Base-by-base conservation (phyloP, 2,329 filamentous ascomycete genomes). In the Aspergillus amoenus region DNA sequence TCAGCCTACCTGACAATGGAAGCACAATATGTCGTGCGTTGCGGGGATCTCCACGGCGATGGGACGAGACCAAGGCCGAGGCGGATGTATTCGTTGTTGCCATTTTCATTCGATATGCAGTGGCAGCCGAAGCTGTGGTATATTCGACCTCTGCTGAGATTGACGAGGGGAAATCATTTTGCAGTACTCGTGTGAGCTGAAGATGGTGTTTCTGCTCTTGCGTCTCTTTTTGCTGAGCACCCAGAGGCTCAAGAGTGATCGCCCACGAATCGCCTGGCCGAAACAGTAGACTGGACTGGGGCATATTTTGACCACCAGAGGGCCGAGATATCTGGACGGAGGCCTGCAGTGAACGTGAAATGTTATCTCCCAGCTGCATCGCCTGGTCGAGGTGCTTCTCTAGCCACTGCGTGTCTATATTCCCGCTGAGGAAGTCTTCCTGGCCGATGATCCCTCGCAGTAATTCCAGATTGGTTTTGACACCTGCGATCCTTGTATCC, bases 221-320 rank as follows among this genome's bases (percentile, higher is more conserved):
- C 56, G 22, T 15, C 34, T 55, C 61, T 43, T 58, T 62, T 42
- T 56, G 46, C 7, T 55, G 18, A 9, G 37, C 48, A 6, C 60
- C 18, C 3, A 70, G 58, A 8, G 79, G 69, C 1, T 77, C 68
- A 1, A 86, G 72, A 1, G 73, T 73, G 30, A 86, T 72, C 0
- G 80, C 78, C 83, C 84, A 86, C 2, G 82, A 81, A 61, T 86
- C 83, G 27, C 83, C 83, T 68, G 82, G 84, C 37, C 82, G 77
- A 68, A 87, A 82, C 3, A 84, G 66, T 0, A 79, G 69, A 53
- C 70, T 79, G 2, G 76, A 69, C 48, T 69, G 50, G 18, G 72
- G 64, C 1, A 71, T 54, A 52, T 58, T 48, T 40, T 62, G 52
- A 12, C 57, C 22, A 0, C 43, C 18, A 4, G 39, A 30, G 2